Evolutionary conservation across 78 protist species (phyloP).

Genomic region (Planoprotostelium fungivorum): DNA sequence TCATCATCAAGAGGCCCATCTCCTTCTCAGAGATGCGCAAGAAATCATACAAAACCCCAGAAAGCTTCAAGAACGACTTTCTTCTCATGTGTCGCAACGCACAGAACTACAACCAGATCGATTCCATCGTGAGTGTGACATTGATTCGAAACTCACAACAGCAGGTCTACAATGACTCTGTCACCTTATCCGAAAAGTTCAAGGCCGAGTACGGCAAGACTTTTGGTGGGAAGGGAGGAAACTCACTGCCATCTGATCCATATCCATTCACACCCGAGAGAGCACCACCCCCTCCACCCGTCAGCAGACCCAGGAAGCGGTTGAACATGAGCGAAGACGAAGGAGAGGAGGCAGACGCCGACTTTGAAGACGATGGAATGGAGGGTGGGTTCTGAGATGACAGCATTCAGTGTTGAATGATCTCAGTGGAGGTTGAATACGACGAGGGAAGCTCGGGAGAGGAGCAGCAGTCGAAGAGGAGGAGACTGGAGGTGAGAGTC

Average conservation of each 20-base stretch:
- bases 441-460: not conserved
- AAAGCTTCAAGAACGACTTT: not conserved
- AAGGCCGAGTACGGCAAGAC: not conserved
- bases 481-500: too few species aligned
- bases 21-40: not conserved
- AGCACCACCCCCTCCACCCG: not conserved
- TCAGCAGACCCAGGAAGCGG: not conserved
- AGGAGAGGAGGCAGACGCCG: not conserved
- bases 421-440: not conserved
- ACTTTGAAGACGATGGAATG: not conserved
- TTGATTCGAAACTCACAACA: too few species aligned
- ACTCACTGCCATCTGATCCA: too few species aligned
- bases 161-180: not conserved
- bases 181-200: not conserved
- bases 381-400: not conserved
- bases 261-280: not conserved
- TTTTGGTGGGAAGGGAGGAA: not conserved
- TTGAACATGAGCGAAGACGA: not conserved
- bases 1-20: slow-evolving; percentile 35
- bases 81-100: not conserved
- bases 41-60: not conserved
- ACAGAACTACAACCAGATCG: not conserved
- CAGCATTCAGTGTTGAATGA: not conserved
- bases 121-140: not conserved
- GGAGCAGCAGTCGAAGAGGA: not conserved